phyloP scores from a whole-genome alignment of 164 flowering plant genomes.

The Buxus sempervirens region DNA sequence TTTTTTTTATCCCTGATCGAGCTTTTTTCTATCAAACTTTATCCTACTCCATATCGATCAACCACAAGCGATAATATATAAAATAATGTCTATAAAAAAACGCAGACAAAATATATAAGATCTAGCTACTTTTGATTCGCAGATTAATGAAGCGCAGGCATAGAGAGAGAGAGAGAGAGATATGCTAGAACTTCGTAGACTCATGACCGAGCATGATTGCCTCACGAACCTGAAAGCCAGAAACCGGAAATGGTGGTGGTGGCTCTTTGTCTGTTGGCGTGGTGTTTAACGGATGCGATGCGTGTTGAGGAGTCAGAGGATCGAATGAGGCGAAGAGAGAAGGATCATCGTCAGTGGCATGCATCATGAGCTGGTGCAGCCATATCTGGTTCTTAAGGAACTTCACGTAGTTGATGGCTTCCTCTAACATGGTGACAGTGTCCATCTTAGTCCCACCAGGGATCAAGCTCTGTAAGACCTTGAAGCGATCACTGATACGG shows the following conservation, averaged over 20 bases:
- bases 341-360: conserved; percentile 12
- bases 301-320: not conserved
- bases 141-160: too few species aligned
- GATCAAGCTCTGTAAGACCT: conserved; percentile 67
- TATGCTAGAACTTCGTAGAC: too few species aligned
- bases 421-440: conserved; percentile 80
- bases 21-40: too few species aligned
- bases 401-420: conserved; percentile 83
- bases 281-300: not conserved
- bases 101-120: too few species aligned
- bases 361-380: conserved; percentile 60
- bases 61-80: too few species aligned
- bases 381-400: conserved; percentile 68
- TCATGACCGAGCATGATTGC: too few species aligned
- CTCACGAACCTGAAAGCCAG: conserved; percentile 11
- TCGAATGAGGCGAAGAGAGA: not conserved
- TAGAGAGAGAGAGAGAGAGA: too few species aligned
- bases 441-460: conserved; percentile 86
- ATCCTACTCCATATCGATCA: too few species aligned
- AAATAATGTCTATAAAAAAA: too few species aligned
- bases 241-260: not conserved
- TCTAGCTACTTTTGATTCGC: too few species aligned
- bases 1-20: too few species aligned
- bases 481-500: conserved; percentile 75
- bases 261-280: not conserved